Percentiles rank a stretch among this genome's conserved stretches.
These are phyloP conservation scores for Flammula alnicola DNA, from an alignment of 1,284 basidiomycete species.

Conservation along the genomic window DNA sequence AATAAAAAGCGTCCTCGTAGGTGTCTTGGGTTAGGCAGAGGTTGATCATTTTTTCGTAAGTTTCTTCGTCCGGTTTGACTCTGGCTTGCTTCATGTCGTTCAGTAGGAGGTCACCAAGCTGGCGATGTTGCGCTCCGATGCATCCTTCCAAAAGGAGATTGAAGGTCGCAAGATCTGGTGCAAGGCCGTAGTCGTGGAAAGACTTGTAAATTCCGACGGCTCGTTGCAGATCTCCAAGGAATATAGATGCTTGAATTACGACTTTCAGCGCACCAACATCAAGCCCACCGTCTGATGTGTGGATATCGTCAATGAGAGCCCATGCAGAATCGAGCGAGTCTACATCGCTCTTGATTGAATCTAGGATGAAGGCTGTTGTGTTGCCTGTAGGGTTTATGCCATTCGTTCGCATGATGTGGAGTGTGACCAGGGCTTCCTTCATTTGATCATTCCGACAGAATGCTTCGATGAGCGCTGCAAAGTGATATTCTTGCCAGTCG, in stretches of 20 bases:
- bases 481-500: slow-evolving; percentile 68
- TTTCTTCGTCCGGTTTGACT: slow-evolving; percentile 58
- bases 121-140: slow-evolving; percentile 53
- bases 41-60: slow-evolving; percentile 69
- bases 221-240: slow-evolving; percentile 73
- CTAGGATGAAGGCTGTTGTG: slow-evolving; percentile 57
- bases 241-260: slow-evolving; percentile 65
- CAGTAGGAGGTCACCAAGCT: slow-evolving; percentile 66
- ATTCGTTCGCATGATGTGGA: slow-evolving; percentile 59
- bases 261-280: slow-evolving; percentile 68
- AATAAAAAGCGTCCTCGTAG: slow-evolving; percentile 89
- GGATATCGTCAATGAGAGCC: slow-evolving; percentile 65
- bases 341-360: slow-evolving; percentile 49
- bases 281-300: slow-evolving; percentile 53
- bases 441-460: slow-evolving; percentile 56
- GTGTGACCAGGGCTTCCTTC: slow-evolving; percentile 59
- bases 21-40: slow-evolving; percentile 71
- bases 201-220: slow-evolving; percentile 79
- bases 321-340: slow-evolving; percentile 71
- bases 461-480: slow-evolving; percentile 71
- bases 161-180: slow-evolving; percentile 69
- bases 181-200: slow-evolving; percentile 56
- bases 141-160: slow-evolving; percentile 74
- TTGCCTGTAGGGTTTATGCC: slow-evolving; percentile 48
- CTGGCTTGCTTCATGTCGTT: slow-evolving; percentile 61